Evolutionary conservation across 192 early-diverging fungal species (phyloP).

Genomic region (Diversispora eburnea): DNA sequence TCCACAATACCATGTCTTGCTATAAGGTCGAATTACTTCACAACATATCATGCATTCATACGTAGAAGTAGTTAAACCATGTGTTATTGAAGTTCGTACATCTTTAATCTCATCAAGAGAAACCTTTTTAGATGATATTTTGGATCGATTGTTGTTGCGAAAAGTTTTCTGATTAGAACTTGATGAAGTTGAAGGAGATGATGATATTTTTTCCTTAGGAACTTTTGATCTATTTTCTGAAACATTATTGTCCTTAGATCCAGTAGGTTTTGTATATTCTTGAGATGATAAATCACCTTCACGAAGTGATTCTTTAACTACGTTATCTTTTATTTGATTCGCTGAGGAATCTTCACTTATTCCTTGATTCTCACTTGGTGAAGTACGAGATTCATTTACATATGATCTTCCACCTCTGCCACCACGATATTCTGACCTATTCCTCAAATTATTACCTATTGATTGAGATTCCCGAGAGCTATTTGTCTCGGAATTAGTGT

Average conservation of each 20-base stretch:
- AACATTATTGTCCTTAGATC: not conserved
- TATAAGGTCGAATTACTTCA: constrained; percentile 68
- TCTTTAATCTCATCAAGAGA: constrained; percentile 43
- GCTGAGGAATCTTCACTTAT: too few species aligned
- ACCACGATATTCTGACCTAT: too few species aligned
- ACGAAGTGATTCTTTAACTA: not conserved
- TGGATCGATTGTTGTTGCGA: not conserved
- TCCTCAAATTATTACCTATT: too few species aligned
- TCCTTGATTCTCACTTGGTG: too few species aligned
- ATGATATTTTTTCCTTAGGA: too few species aligned
- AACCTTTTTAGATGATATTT: constrained; percentile 15
- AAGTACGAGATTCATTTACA: too few species aligned
- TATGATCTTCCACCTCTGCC: too few species aligned
- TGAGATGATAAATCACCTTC: not conserved
- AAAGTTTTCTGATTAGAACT: not conserved
- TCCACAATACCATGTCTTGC: constrained; percentile 83
- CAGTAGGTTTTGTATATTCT: not conserved
- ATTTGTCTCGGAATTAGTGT: too few species aligned
- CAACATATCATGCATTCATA: constrained; percentile 99
- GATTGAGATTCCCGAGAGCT: too few species aligned
- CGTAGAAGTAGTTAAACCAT: constrained; percentile 59
- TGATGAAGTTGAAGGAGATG: constrained; percentile 7
- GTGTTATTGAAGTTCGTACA: constrained; percentile 60
- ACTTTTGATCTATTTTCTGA: too few species aligned
- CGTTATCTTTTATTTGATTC: too few species aligned